Conservation (phyloP, 305 asterid genomes). For the Fraxinus velutina region DNA sequence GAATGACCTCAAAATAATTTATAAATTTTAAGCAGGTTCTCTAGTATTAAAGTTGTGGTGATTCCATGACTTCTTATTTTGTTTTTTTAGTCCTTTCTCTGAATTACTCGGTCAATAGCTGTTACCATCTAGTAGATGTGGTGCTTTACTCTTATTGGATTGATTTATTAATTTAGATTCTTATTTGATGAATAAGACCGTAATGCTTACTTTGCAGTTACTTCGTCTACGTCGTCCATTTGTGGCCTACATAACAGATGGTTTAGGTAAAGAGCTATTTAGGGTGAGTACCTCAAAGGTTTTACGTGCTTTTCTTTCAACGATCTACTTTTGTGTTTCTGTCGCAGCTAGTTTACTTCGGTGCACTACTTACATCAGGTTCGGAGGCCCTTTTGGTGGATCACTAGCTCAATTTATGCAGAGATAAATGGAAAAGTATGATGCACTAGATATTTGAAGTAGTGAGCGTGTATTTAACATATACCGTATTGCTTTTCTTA, state of each 20-base stretch:
- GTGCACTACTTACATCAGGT: conserved; percentile 46
- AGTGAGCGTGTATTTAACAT: background rate
- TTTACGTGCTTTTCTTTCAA: conserved; percentile 12
- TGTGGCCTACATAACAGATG: conserved; percentile 73
- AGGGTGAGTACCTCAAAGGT: conserved; percentile 46
- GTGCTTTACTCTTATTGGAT: conserved; percentile 1
- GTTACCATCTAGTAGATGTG: conserved; percentile 19
- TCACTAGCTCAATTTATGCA: conserved; percentile 89
- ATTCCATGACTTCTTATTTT: background rate
- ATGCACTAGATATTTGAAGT: background rate
- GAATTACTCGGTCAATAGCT: conserved; percentile 8
- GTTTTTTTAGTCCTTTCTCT: background rate
- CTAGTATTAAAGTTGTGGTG: background rate
- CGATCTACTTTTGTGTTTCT: conserved; percentile 20
- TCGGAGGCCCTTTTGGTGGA: conserved; percentile 98
- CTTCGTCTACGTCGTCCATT: conserved; percentile 87
- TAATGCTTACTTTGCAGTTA: conserved; percentile 48
- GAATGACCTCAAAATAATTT: conserved; percentile 5
- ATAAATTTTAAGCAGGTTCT: background rate
- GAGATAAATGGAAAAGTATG: conserved; percentile 90
- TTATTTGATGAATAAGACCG: conserved; percentile 8
- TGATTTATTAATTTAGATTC: background rate
- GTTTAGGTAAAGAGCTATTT: conserved; percentile 74
- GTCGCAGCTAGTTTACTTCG: conserved; percentile 23
- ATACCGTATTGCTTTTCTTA: background rate